Base-by-base conservation (phyloP, 2,329 filamentous ascomycete species). In the Aspergillus quadricinctus region DNA sequence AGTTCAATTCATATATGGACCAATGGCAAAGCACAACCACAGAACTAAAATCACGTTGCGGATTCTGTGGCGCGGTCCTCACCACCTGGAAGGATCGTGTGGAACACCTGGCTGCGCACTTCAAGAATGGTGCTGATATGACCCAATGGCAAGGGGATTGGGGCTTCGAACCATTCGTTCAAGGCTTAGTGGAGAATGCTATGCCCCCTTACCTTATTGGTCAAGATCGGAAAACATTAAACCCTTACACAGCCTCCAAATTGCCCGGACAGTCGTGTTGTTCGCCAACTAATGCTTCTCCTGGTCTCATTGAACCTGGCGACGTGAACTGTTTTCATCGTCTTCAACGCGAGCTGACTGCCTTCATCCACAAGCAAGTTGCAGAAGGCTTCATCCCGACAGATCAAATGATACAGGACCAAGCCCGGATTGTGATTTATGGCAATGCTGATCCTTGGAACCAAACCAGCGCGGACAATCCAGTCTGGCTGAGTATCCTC, bases 11-110 rank as follows among this genome's bases (percentile, higher is more conserved):
- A 1, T 77, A 74, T 52, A 86, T 85, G 83, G 80, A 85, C 27
- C 72, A 72, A 40, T 86, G 83, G 83, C 83, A 82, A 65, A 80
- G 80, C 28, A 78, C 79, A 50, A 80, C 79, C 3, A 77, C 77
- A 17, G 78, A 80, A 51, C 78, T 86, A 63, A 81, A 79, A 55
- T 77, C 76, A 19, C 71, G 76, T 5, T 78, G 76, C 60, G 76
- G 76, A 1, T 77, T 78, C 58, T 78, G 76, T 58, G 66, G 64
- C 17, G 63, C 69, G n/a, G 61, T 63, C 1, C 71, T 78, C 50
- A 69, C 66, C 7, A 77, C 75, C 1, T 78, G 76, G 76, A 75
- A 76, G 62, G 73, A 61, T 23, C 61, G 63, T 53, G 70, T 69
- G 6, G 72, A 75, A 52, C 74, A 76, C 60, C 58, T 76, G n/a